Evolutionary conservation across 2,329 filamentous ascomycete genomes (phyloP).

Genomic region (Penicillium concentricum): DNA sequence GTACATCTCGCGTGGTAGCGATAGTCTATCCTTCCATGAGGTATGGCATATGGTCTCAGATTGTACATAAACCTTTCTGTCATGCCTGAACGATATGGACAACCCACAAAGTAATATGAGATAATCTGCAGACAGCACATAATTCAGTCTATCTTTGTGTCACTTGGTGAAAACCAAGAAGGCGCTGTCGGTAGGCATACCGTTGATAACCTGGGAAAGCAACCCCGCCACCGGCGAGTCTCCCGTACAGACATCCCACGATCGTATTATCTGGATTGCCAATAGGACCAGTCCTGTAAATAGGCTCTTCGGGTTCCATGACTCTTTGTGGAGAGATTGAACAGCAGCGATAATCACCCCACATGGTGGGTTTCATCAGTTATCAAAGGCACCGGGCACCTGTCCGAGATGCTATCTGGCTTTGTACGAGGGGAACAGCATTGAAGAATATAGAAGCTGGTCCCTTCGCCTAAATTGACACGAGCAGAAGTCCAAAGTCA

Average conservation of each 20-base stretch:
- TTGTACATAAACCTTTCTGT: background rate
- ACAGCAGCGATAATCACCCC: background rate
- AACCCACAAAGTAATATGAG: background rate
- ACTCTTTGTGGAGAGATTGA: background rate
- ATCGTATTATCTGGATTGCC: background rate
- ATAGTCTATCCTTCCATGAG: background rate
- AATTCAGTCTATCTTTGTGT: background rate
- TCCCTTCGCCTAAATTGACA: background rate
- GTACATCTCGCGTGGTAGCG: background rate
- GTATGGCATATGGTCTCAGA: background rate
- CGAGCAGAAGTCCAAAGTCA: background rate
- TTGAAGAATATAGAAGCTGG: slow-evolving; percentile 6
- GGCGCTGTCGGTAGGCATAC: slow-evolving; percentile 2
- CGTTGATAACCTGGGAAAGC: background rate
- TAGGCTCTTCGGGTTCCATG: background rate
- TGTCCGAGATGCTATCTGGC: slow-evolving; percentile 3
- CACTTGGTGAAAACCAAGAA: background rate
- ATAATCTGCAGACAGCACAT: background rate
- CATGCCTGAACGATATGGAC: background rate
- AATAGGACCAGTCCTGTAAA: background rate
- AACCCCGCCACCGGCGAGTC: slow-evolving; percentile 10
- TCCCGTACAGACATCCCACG: slow-evolving; percentile 1
- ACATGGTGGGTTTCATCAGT: background rate
- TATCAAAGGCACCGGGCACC: slow-evolving; percentile 3
- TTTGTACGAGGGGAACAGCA: background rate